Conservation (phyloP, 257 asterid genomes). For the Mitragyna speciosa region DNA sequence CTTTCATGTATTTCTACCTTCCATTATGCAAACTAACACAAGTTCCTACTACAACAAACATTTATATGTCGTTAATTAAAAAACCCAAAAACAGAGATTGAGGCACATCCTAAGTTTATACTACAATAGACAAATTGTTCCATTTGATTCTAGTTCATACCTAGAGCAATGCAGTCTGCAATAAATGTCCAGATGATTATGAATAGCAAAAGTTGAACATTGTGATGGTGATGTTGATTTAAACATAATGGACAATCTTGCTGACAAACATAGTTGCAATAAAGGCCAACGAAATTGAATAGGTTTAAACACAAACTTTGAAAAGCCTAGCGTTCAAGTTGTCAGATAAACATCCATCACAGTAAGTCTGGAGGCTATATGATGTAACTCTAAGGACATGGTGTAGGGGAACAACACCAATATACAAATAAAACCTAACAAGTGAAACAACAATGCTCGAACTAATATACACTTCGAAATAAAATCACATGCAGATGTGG, state of each 20-base stretch:
- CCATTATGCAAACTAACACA: not conserved
- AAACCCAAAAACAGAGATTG: not conserved
- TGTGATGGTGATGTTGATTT: not conserved
- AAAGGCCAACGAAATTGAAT: not conserved
- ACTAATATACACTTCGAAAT: conserved; percentile 1
- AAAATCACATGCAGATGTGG: not conserved
- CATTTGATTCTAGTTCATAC: not conserved
- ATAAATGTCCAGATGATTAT: not conserved
- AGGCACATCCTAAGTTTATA: not conserved
- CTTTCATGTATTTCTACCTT: not conserved
- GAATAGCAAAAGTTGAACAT: not conserved
- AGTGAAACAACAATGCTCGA: not conserved
- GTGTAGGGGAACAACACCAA: too few relatives aligned
- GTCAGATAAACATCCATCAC: not conserved
- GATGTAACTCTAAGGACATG: not conserved
- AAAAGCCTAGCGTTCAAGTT: not conserved
- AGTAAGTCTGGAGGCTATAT: not conserved
- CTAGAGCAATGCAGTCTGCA: not conserved
- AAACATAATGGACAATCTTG: not conserved
- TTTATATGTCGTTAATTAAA: not conserved
- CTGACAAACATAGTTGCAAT: too few relatives aligned
- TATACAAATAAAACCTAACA: not conserved
- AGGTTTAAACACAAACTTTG: not conserved
- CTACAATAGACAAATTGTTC: not conserved
- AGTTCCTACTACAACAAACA: too few relatives aligned